phyloP scores from a whole-genome alignment of 129 eudicot species.

The Solidago caesia region DNA sequence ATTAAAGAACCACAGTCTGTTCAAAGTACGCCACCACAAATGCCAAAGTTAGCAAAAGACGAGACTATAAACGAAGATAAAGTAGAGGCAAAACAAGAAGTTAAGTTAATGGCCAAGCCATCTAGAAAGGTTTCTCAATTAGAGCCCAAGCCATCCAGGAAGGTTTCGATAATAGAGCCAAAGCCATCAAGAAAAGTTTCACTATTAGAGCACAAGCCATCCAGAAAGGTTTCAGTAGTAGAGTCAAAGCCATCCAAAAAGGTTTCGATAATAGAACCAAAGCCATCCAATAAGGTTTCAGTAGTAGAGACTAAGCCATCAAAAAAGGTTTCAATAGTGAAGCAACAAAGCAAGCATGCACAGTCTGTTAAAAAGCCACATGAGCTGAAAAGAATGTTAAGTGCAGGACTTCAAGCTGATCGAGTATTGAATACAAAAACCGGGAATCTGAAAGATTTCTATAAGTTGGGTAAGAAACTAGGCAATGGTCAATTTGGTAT shows the following conservation, averaged over 20 bases:
- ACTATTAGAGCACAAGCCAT: not conserved
- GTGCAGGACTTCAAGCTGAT: conserved; percentile 65
- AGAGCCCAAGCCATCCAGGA: no score
- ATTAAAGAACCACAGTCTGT: conserved; percentile 26
- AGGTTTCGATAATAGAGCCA: no score
- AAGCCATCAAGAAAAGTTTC: no score
- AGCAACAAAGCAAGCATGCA: no score
- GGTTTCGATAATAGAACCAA: conserved; percentile 40
- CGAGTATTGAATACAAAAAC: conserved; percentile 60
- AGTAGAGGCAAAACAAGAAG: not conserved
- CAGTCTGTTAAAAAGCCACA: not conserved
- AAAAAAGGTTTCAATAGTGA: no score
- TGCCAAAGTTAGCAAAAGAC: conserved; percentile 29
- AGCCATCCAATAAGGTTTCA: conserved; percentile 56
- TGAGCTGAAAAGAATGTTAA: conserved; percentile 53
- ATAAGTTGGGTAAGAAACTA: conserved; percentile 62
- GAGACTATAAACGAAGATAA: conserved; percentile 24
- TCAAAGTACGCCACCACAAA: conserved; percentile 52
- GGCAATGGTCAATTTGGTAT: conserved; percentile 89
- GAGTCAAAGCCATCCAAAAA: conserved; percentile 62
- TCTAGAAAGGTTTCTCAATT: no score
- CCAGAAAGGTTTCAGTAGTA: conserved; percentile 37
- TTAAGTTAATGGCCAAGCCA: not conserved
- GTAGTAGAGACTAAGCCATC: conserved; percentile 17
- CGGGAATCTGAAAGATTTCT: conserved; percentile 64